These are phyloP conservation scores for Cladosporium velox DNA, from an alignment of 2,329 filamentous ascomycete species.

Conservation along the genomic window DNA sequence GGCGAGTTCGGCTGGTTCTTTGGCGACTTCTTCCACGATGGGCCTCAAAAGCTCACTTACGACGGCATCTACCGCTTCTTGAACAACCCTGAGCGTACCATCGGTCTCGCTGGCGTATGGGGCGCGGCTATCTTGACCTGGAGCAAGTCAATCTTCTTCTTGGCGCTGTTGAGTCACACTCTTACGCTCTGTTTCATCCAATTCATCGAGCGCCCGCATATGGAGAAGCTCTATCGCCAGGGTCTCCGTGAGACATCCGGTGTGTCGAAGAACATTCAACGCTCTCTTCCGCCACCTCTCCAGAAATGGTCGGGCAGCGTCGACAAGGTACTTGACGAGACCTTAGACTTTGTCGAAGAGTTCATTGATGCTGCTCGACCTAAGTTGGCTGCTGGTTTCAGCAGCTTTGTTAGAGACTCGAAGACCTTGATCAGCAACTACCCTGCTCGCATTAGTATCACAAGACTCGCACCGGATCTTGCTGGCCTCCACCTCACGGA, in stretches of 20 bases:
- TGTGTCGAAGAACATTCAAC: conserved; percentile 85
- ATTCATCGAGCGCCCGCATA: conserved; percentile 91
- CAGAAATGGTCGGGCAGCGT: conserved; percentile 82
- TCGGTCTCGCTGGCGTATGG: conserved; percentile 94
- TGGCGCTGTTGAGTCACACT: conserved; percentile 83
- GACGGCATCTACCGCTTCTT: conserved; percentile 97
- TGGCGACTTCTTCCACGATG: conserved; percentile 95
- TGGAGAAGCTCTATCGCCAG: conserved; percentile 94
- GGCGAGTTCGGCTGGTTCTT: conserved; percentile 99
- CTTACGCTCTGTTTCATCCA: conserved; percentile 86
- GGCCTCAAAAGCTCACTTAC: conserved; percentile 75
- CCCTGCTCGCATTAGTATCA: conserved; percentile 81
- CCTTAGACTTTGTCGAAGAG: conserved; percentile 86
- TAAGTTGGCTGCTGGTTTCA: conserved; percentile 82
- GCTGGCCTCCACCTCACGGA: conserved; percentile 76
- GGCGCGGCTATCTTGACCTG: conserved; percentile 91
- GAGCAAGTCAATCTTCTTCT: conserved; percentile 80
- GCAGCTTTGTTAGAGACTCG: conserved; percentile 84
- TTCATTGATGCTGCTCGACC: conserved; percentile 82
- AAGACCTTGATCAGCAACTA: conserved; percentile 86
- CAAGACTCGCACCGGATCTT: conserved; percentile 74
- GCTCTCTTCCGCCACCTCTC: conserved; percentile 79
- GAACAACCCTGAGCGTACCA: conserved; percentile 93
- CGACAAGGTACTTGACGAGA: conserved; percentile 83
- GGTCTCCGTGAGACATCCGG: conserved; percentile 84